phyloP scores from a whole-genome alignment of 495 filamentous ascomycete genomes.

The Xylona heveae region DNA sequence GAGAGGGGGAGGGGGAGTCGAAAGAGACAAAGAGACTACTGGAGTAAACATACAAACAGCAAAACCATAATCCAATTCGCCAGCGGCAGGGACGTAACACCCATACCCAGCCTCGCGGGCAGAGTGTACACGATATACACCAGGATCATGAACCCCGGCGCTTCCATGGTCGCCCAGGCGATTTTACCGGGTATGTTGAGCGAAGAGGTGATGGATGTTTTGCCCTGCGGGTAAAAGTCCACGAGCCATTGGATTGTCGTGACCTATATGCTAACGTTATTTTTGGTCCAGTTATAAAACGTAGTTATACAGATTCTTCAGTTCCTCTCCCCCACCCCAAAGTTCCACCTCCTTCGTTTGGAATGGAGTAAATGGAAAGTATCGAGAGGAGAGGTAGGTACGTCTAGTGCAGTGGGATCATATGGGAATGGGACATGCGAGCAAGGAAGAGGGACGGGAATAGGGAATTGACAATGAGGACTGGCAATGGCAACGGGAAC shows the following conservation, averaged over 20 bases:
- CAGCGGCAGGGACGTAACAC: slow-evolving; percentile 31
- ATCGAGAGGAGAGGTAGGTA: no score
- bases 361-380: no score
- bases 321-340: no score
- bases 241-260: slow-evolving; percentile 20
- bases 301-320: no score
- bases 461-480: no score
- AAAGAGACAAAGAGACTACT: slow-evolving; percentile 6
- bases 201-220: slow-evolving; percentile 51
- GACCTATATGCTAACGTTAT: slow-evolving; percentile 12
- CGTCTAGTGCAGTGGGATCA: no score
- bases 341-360: no score
- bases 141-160: slow-evolving; percentile 50
- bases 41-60: slow-evolving; percentile 27
- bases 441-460: no score
- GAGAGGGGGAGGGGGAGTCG: neutral
- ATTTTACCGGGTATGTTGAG: slow-evolving; percentile 79
- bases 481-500: no score
- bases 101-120: slow-evolving; percentile 27
- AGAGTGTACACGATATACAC: slow-evolving; percentile 54
- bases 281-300: no score
- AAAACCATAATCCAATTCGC: slow-evolving; percentile 44
- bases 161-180: slow-evolving; percentile 77
- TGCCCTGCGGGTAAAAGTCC: slow-evolving; percentile 34
- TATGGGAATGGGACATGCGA: no score